Conservation (phyloP, 2,329 filamentous ascomycete genomes). For the Ceratocystis huliohia region DNA sequence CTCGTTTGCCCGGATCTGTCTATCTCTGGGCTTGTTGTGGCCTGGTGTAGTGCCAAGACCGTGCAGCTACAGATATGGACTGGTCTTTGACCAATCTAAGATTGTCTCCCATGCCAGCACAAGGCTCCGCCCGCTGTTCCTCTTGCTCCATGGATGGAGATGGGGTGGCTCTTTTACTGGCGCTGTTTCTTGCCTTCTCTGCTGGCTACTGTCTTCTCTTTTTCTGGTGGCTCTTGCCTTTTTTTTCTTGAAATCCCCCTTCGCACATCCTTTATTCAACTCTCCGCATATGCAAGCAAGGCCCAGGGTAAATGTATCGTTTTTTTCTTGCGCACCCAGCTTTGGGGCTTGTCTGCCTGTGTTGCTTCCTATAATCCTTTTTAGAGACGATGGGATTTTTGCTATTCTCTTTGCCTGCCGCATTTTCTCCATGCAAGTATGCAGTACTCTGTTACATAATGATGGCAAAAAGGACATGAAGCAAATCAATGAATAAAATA, state of each 20-base stretch:
- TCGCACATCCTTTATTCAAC: too few species aligned
- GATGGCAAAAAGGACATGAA: not conserved
- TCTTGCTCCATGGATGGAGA: not conserved
- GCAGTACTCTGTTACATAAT: not conserved
- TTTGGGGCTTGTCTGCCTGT: too few species aligned
- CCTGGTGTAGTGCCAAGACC: not conserved
- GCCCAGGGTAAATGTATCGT: too few species aligned
- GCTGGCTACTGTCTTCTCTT: not conserved
- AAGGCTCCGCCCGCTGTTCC: not conserved
- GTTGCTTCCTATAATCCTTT: too few species aligned
- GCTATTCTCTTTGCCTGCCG: too few species aligned
- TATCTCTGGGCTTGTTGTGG: not conserved
- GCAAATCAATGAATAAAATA: not conserved
- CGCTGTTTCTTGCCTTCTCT: not conserved
- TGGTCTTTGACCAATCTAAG: constrained; percentile 4
- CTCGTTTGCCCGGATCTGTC: constrained; percentile 6
- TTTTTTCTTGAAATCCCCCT: too few species aligned
- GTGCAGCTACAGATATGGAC: not conserved
- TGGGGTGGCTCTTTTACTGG: not conserved
- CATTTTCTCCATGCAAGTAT: too few species aligned
- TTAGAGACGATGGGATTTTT: too few species aligned
- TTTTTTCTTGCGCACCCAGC: too few species aligned
- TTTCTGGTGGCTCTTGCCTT: not conserved
- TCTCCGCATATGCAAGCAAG: too few species aligned
- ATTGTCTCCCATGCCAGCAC: not conserved